A percentile compares a stretch with the other conserved stretches of the same genome.
phyloP scores from a whole-genome alignment of 1,139 yeast species.

The Suhomyces yuchorum region DNA sequence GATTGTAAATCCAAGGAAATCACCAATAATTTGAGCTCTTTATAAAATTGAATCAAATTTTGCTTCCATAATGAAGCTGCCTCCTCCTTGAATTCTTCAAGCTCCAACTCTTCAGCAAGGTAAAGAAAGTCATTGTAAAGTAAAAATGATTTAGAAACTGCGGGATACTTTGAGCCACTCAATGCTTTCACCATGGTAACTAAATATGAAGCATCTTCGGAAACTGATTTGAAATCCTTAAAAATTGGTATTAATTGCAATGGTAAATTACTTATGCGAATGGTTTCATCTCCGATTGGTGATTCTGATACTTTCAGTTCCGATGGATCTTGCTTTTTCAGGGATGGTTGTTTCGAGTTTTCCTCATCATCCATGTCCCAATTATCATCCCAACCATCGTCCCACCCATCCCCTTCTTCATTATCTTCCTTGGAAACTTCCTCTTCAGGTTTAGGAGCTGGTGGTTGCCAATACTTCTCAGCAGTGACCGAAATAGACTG shows the following conservation, averaged over 20 bases:
- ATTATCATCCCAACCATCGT: conserved; percentile 23
- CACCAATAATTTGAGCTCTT: conserved; percentile 23
- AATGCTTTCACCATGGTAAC: conserved; percentile 35
- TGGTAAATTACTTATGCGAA: conserved; percentile 26
- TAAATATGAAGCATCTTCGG: conserved; percentile 17
- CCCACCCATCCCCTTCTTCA: conserved; percentile 21
- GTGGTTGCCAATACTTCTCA: conserved; percentile 3
- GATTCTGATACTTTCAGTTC: neutral
- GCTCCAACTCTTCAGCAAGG: conserved; percentile 21
- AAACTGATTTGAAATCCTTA: conserved; percentile 22
- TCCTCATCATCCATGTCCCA: conserved; percentile 21
- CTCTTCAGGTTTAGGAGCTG: neutral
- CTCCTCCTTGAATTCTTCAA: conserved; percentile 22
- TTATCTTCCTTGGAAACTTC: conserved; percentile 14
- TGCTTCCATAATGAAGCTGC: conserved; percentile 27
- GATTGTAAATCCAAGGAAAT: conserved; percentile 21
- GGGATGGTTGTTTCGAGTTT: conserved; percentile 11
- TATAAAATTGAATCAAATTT: conserved; percentile 23
- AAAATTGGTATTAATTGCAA: conserved; percentile 23
- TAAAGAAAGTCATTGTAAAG: conserved; percentile 40
- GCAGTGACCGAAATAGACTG: neutral
- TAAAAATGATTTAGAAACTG: conserved; percentile 34
- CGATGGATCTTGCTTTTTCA: conserved; percentile 7
- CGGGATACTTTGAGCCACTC: conserved; percentile 37
- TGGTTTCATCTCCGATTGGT: neutral